A percentile compares a stretch with the other conserved stretches of the same genome.
phyloP scores from a whole-genome alignment of 1,139 yeast genomes.

The Debaryomyces psychrophilus region DNA sequence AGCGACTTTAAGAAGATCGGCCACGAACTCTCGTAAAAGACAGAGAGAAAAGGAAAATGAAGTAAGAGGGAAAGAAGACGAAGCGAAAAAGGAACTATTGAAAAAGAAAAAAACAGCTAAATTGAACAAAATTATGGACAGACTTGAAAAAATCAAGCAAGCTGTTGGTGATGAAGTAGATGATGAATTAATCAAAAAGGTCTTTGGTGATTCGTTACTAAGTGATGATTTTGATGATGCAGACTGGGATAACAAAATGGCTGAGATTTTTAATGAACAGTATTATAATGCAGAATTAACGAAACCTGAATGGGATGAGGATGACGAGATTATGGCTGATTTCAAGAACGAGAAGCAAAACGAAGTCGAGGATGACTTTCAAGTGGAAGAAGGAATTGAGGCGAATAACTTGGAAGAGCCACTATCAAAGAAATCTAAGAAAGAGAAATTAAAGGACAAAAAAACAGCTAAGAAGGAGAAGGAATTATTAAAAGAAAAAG shows the following conservation, averaged over 20 bases:
- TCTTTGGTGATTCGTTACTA: slow-evolving; percentile 72
- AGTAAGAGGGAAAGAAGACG: slow-evolving; percentile 52
- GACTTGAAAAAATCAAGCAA: slow-evolving; percentile 73
- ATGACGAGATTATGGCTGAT: slow-evolving; percentile 32
- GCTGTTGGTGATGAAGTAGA: slow-evolving; percentile 81
- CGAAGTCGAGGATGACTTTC: slow-evolving; percentile 25
- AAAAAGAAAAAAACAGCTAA: slow-evolving; percentile 76
- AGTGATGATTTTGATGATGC: slow-evolving; percentile 89
- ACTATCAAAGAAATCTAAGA: slow-evolving; percentile 44
- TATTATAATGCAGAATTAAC: slow-evolving; percentile 62
- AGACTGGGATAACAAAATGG: slow-evolving; percentile 90
- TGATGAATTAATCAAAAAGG: slow-evolving; percentile 61
- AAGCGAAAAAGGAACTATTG: slow-evolving; percentile 61
- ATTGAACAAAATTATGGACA: slow-evolving; percentile 75
- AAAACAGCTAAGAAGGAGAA: slow-evolving; percentile 65
- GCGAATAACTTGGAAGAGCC: slow-evolving; percentile 21
- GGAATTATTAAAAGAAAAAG: slow-evolving; percentile 62
- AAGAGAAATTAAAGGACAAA: slow-evolving; percentile 56
- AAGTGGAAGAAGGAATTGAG: slow-evolving; percentile 34
- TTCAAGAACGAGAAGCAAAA: slow-evolving; percentile 22
- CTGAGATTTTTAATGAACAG: slow-evolving; percentile 81
- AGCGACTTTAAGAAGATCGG: slow-evolving; percentile 85
- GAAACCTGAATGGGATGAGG: slow-evolving; percentile 46
- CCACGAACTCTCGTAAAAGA: slow-evolving; percentile 74
- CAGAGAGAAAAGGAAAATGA: slow-evolving; percentile 75